Conservation (phyloP, 768 basidiomycete species). For the Suillus brevipes region DNA sequence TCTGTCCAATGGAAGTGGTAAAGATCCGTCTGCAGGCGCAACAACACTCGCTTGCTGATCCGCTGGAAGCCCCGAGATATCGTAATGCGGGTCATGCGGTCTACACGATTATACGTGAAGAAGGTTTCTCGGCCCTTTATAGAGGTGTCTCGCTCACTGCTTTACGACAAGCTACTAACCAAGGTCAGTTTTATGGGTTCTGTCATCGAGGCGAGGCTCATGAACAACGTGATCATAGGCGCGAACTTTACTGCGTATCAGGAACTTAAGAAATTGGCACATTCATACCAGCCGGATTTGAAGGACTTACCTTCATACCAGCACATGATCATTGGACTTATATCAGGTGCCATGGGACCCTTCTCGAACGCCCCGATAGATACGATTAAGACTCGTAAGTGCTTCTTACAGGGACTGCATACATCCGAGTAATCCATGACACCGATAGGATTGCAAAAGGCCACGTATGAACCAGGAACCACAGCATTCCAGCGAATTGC, state of each 20-base stretch:
- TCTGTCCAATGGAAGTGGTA: constrained; percentile 99
- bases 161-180: constrained; percentile 94
- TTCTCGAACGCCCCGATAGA: constrained; percentile 97
- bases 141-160: constrained; percentile 94
- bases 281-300: constrained; percentile 75
- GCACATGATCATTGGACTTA: constrained; percentile 91
- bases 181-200: constrained; percentile 51
- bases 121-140: constrained; percentile 83
- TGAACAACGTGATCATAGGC: constrained; percentile 42
- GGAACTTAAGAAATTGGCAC: constrained; percentile 86
- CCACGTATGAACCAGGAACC: constrained; percentile 69
- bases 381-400: constrained; percentile 91
- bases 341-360: constrained; percentile 97
- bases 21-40: constrained; percentile 98
- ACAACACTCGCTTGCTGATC: constrained; percentile 95
- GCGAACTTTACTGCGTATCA: constrained; percentile 99
- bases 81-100: constrained; percentile 96
- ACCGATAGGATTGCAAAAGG: constrained; percentile 76
- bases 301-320: constrained; percentile 89
- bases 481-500: constrained; percentile 78
- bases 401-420: constrained; percentile 3
- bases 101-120: constrained; percentile 91
- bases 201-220: constrained; percentile 7
- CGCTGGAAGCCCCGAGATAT: constrained; percentile 89
- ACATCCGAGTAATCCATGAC: constrained; percentile 7